These are phyloP conservation scores for Didymella sp. DNA, from an alignment of 2,329 filamentous ascomycete genomes.

Conservation along the genomic window DNA sequence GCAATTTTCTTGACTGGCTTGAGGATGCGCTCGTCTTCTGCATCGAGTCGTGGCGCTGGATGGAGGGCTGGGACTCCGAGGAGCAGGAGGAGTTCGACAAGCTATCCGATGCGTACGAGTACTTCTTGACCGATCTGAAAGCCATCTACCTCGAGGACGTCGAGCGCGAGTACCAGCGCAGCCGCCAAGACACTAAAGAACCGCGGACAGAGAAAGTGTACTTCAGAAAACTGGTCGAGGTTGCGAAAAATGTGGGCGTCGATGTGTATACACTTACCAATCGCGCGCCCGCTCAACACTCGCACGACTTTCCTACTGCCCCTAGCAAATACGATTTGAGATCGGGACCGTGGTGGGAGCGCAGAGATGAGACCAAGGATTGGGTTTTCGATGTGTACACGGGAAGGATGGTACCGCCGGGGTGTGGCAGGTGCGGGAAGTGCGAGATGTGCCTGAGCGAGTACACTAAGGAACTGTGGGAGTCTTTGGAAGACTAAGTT, in stretches of 20 bases:
- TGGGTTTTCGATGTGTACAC: conserved; percentile 21
- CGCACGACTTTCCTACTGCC: conserved; percentile 13
- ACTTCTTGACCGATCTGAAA: not conserved
- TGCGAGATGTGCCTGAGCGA: conserved; percentile 11
- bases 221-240: conserved; percentile 15
- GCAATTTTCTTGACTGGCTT: not conserved
- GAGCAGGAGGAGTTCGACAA: not conserved
- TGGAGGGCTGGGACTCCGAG: not conserved
- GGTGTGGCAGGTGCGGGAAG: conserved; percentile 20
- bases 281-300: not conserved
- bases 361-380: conserved; percentile 7
- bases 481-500: not conserved
- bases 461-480: conserved; percentile 18
- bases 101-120: not conserved
- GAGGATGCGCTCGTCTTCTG: conserved; percentile 10
- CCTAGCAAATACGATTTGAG: conserved; percentile 15
- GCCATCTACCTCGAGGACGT: conserved; percentile 15
- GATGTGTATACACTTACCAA: conserved; percentile 23
- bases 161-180: not conserved
- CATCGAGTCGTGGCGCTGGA: conserved; percentile 9
- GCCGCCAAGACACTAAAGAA: not conserved
- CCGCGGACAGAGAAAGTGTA: not conserved
- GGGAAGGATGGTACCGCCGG: conserved; percentile 12
- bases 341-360: conserved; percentile 16
- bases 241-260: conserved; percentile 7